These are phyloP conservation scores for Fusarium burgessii DNA, from an alignment of 2,329 filamentous ascomycete genomes.

Conservation along the genomic window DNA sequence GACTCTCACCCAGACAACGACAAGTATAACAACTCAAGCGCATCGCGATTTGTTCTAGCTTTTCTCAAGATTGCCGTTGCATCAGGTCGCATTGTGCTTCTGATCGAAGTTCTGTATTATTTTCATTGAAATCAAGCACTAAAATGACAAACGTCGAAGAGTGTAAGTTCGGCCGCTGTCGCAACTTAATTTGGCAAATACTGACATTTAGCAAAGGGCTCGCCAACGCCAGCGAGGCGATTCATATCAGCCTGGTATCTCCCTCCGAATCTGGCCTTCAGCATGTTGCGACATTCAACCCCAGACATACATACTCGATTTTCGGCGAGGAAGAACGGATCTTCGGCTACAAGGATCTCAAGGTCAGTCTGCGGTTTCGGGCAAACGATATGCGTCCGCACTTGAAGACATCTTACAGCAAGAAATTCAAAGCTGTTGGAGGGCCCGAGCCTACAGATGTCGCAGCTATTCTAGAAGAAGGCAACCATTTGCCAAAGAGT, in stretches of 20 bases:
- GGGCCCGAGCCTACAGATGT: slow-evolving; percentile 79
- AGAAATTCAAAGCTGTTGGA: slow-evolving; percentile 76
- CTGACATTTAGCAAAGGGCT: slow-evolving; percentile 62
- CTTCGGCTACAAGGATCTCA: slow-evolving; percentile 87
- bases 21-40: slow-evolving; percentile 17
- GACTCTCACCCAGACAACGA: slow-evolving; percentile 22
- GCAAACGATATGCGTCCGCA: slow-evolving; percentile 82
- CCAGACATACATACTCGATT: slow-evolving; percentile 89
- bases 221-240: slow-evolving; percentile 69
- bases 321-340: slow-evolving; percentile 95
- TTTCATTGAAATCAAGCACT: neutral
- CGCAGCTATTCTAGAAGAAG: slow-evolving; percentile 70
- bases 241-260: slow-evolving; percentile 70
- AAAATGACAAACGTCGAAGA: slow-evolving; percentile 52
- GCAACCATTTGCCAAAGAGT: slow-evolving; percentile 76
- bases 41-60: slow-evolving; percentile 11
- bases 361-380: slow-evolving; percentile 77
- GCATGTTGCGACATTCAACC: slow-evolving; percentile 78
- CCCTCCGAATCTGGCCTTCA: slow-evolving; percentile 63
- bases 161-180: slow-evolving; percentile 46
- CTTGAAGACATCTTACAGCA: slow-evolving; percentile 76
- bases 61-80: neutral
- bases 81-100: slow-evolving; percentile 6
- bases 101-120: neutral
- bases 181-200: slow-evolving; percentile 6